Evolutionary conservation across 306 rosid genomes (phyloP), one percentile per base, ranked within the genome.

Genomic region (Vigna mungo): DNA sequence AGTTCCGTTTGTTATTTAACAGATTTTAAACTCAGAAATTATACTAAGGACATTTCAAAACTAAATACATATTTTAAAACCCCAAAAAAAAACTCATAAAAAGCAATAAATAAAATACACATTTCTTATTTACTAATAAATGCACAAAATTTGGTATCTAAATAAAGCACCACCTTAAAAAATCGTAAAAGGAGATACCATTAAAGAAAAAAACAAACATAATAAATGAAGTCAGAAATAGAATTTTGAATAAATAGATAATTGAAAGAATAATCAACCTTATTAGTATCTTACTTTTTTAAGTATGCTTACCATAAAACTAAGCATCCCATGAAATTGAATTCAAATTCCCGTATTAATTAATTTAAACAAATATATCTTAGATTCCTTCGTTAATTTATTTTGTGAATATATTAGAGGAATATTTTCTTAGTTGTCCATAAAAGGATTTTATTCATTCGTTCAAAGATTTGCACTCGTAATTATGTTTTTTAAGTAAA

Each of bases 351-450:
- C 55, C 6, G 34, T 21, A 20, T 71, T 58, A 62, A 27, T 54
- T 48, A 17, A 17, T 49, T 60, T 16, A 21, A 34, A 21, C 43
- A 41, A 78, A 78, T n/a, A n/a, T n/a, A n/a, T 63, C 18, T 61
- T 69, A 36, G 47, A 51, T 64, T 74, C 52, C 27, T 32, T 62
- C 37, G 48, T 79, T 69, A 41, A 36, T 61, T 78, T 44, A 44
- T 51, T 48, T 67, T 27, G 80, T 61, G 55, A 78, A 68, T 60
- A 83, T 51, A 32, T 47, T 68, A 69, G 21, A 55, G 51, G 65
- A 75, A 79, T 83, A n/a, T 53, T 32, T 30, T 32, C 63, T 60
- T 13, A n/a, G 71, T 53, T 55, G 65, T 55, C 46, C 55, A 25
- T 15, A n/a, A 27, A 54, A 47, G 44, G 39, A 67, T 72, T 77